A percentile compares a stretch with the other conserved stretches of the same genome.
phyloP scores from a whole-genome alignment of 176 grass and related monocot genomes.

The Oryza nivara region DNA sequence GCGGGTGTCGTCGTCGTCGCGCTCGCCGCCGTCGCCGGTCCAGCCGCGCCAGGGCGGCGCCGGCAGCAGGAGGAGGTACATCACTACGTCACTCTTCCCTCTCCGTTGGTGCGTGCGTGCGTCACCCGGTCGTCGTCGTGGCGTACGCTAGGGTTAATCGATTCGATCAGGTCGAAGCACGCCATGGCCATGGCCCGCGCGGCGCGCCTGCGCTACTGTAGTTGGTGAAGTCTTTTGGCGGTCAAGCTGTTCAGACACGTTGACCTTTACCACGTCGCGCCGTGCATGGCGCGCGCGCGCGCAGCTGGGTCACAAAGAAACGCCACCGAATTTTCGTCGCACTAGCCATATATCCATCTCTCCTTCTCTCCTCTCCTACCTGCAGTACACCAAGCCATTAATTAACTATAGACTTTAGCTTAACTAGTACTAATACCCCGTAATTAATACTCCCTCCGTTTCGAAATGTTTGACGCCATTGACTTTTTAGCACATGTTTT shows the following conservation, averaged over 20 bases:
- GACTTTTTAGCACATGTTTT: too few relatives aligned
- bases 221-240: conserved; percentile 18
- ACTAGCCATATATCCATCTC: neutral
- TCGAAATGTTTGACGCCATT: too few relatives aligned
- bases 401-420: neutral
- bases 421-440: neutral
- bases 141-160: conserved; percentile 30
- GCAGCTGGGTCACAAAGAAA: neutral
- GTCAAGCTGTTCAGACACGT: conserved; percentile 53
- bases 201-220: neutral
- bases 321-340: conserved; percentile 49
- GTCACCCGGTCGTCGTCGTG: neutral
- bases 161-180: neutral
- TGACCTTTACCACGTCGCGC: conserved; percentile 48
- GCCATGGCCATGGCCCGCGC: too few relatives aligned
- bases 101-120: neutral
- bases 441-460: too few relatives aligned
- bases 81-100: neutral
- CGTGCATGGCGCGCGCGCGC: neutral
- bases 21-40: conserved; percentile 27
- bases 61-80: conserved; percentile 47
- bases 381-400: neutral
- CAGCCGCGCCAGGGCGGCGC: conserved; percentile 28
- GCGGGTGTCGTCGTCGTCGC: conserved; percentile 11
- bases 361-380: too few relatives aligned